Conservation (phyloP, 2,329 filamentous ascomycete species). For the Cladophialophora bantiana region DNA sequence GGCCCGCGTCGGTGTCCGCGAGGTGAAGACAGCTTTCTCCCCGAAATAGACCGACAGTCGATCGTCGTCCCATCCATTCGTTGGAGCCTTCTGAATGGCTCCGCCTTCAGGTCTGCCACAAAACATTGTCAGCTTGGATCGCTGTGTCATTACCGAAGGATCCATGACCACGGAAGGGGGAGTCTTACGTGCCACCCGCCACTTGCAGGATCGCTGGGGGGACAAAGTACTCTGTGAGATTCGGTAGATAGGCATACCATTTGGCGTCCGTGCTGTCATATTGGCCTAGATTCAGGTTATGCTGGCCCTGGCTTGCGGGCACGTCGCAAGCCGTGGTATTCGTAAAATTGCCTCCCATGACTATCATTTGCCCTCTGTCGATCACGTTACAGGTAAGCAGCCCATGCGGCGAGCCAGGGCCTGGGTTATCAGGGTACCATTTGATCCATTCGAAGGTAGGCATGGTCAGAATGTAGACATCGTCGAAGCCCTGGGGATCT, state of each 20-base stretch:
- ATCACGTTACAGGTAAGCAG: constrained; percentile 48
- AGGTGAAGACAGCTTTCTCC: constrained; percentile 10
- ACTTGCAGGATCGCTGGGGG: constrained; percentile 23
- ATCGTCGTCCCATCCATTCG: constrained; percentile 20
- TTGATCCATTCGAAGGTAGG: constrained; percentile 35
- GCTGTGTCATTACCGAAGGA: too few species aligned
- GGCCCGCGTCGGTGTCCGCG: constrained; percentile 15
- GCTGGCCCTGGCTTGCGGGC: constrained; percentile 18
- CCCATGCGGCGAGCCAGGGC: constrained; percentile 21
- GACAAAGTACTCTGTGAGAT: constrained; percentile 26
- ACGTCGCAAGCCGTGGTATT: constrained; percentile 27
- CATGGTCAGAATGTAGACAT: constrained; percentile 34
- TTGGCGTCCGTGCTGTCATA: constrained; percentile 22
- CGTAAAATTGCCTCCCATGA: constrained; percentile 46
- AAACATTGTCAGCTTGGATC: not conserved
- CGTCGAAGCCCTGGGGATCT: constrained; percentile 19
- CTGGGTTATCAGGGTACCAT: constrained; percentile 23
- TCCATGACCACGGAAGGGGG: not conserved
- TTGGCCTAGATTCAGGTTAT: constrained; percentile 31
- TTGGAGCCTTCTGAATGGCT: constrained; percentile 14
- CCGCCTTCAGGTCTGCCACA: constrained; percentile 15
- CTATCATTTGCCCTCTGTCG: constrained; percentile 51
- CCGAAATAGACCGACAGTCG: constrained; percentile 24
- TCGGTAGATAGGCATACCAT: constrained; percentile 28
- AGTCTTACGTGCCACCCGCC: constrained; percentile 21